Base-by-base conservation (phyloP, 2,329 filamentous ascomycete species). In the Pseudopithomyces chartarum region DNA sequence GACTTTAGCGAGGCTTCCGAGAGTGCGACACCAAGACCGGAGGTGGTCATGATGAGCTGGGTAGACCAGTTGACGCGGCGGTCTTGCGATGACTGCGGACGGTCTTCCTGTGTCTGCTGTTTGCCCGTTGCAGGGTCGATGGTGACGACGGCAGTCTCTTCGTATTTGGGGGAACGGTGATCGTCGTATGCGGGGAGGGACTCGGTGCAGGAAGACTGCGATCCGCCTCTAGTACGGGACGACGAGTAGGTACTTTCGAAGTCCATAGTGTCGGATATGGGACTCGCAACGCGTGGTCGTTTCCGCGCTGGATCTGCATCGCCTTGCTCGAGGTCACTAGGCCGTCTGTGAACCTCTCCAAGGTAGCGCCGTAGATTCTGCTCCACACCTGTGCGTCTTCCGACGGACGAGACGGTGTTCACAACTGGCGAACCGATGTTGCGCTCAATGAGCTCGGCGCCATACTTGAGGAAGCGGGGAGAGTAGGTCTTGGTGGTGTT, bases 401-500 rank as follows among this genome's bases (percentile, higher is more conserved):
- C 90, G 6, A 97, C 90, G 0, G 87, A 90, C 13, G 91, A 90
- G 29, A 97, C 90, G 0, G 91, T 95, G 69, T 91, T 95, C 51
- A 91, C 91, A 51, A 97, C 87, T 1, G 92, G 92, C 1, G 90
- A 82, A 12, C 84, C 91, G 50, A 97, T 86, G 64, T 91, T 94
- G 45, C 91, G 89, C 75, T 98, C 94, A 19, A 97, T 88, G 67
- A 96, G 92, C 73, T 97, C 92, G 47, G 91, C 94, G 58, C 92
- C 87, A n/a, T 90, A 90, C 74, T 91, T 78, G n/a, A 83, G 92
- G 71, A 97, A 91, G 2, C 90, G 85, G 0, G 94, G 92, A 1
- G 92, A 96, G 68, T 94, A 96, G 64, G 93, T 91, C 76, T 98
- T 97, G 11, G 91, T 92, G 2, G 85, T 88, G 26, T 90, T 89